A percentile compares a stretch with the other conserved stretches of the same genome.
Evolutionary conservation across 495 filamentous ascomycete genomes (phyloP).

Genomic region (Talaromyces ruber): DNA sequence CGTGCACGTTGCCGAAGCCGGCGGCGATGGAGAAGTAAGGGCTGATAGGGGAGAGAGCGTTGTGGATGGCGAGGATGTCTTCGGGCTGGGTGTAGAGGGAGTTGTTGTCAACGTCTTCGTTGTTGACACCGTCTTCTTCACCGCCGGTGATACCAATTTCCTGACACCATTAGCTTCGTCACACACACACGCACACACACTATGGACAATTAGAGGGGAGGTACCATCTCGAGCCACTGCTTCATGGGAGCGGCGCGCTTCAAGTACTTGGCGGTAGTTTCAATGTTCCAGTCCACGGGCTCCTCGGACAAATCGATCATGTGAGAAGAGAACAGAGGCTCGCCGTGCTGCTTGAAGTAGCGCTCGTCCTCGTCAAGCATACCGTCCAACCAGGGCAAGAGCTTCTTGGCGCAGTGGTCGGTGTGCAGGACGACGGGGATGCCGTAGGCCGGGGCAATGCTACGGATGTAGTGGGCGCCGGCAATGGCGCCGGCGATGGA

Average conservation of each 20-base stretch:
- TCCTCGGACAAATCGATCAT: constrained; percentile 98
- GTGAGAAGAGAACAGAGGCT: constrained; percentile 90
- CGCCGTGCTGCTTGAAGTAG: constrained; percentile 85
- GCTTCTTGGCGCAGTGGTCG: constrained; percentile 91
- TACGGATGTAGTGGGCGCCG: constrained; percentile 87
- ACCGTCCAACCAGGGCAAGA: constrained; percentile 91
- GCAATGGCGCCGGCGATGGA: constrained; percentile 83
- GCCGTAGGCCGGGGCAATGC: constrained; percentile 78
- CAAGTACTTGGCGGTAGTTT: constrained; percentile 82
- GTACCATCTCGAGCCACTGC: constrained; percentile 98
- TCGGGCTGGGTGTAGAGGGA: constrained; percentile 96
- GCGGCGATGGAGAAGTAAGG: constrained; percentile 97
- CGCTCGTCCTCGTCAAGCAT: constrained; percentile 88
- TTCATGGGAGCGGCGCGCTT: constrained; percentile 90
- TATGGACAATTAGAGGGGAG: too few species aligned
- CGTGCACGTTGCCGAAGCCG: constrained; percentile 98
- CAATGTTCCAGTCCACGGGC: constrained; percentile 77
- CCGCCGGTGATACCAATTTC: constrained; percentile 86
- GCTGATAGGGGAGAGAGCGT: constrained; percentile 69
- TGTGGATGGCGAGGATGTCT: constrained; percentile 85
- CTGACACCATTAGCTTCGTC: constrained; percentile 19
- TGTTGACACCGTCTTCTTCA: constrained; percentile 67
- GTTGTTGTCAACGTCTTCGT: constrained; percentile 73
- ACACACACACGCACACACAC: too few species aligned
- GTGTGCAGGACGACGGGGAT: constrained; percentile 89